Conservation (phyloP, 164 flowering plant species). For the Cinnamomum chago region DNA sequence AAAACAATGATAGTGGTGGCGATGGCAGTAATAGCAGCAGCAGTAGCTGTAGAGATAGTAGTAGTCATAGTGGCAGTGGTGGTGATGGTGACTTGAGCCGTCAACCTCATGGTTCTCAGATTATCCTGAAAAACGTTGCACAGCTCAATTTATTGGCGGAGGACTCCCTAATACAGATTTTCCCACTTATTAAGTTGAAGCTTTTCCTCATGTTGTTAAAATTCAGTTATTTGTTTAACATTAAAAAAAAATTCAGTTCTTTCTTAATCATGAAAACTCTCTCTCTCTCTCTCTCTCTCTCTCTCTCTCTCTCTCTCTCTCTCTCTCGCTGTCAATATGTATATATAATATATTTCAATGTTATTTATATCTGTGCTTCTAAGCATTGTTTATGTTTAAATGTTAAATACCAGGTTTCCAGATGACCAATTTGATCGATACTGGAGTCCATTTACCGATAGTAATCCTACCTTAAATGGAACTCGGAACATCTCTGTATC, state of each 20-base stretch:
- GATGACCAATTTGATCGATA: slow-evolving; percentile 81
- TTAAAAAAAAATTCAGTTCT: too few species aligned
- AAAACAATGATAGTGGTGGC: too few species aligned
- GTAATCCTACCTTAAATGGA: slow-evolving; percentile 20
- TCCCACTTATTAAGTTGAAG: too few species aligned
- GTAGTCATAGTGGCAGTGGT: too few species aligned
- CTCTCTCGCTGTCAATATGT: background rate
- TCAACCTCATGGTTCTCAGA: too few species aligned
- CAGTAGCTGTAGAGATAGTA: too few species aligned
- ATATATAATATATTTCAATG: background rate
- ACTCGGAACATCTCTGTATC: slow-evolving; percentile 41
- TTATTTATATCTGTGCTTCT: background rate
- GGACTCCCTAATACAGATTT: too few species aligned
- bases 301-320: background rate
- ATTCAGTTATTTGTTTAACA: background rate
- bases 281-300: background rate
- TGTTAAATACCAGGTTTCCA: slow-evolving; percentile 59
- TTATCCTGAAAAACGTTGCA: too few species aligned
- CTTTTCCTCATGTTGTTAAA: too few species aligned
- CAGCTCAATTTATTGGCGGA: too few species aligned
- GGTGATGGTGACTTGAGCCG: too few species aligned
- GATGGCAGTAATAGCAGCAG: too few species aligned
- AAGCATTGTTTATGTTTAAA: slow-evolving; percentile 1
- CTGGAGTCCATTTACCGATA: slow-evolving; percentile 64
- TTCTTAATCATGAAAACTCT: background rate